Base-by-base conservation (phyloP, 495 filamentous ascomycete species). In the Alectoria sarmentosa region DNA sequence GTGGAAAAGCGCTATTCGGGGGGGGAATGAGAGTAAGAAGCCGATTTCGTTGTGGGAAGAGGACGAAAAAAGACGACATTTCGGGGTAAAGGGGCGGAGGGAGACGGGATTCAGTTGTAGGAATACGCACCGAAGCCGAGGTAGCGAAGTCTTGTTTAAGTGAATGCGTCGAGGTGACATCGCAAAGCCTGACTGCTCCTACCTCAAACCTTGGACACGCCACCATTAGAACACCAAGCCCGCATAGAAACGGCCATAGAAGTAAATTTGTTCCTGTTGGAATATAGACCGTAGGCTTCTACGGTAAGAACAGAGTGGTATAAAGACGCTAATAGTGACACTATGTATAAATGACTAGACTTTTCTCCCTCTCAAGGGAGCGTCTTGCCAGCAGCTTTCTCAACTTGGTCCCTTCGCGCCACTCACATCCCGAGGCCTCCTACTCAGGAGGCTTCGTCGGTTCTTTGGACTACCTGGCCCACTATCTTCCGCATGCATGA, bases 361-460 rank as follows among this genome's bases (percentile, higher is more conserved):
- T 10, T 34, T 36, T 57, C 59, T 38, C 30, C 19, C 26, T 32
- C 38, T 5, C 26, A 19, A 34, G 28, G 52, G 30, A 34, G 15
- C 23, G 17, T 44, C 39, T 13, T 44, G 23, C 39, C 14, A 26
- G 11, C 49, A 37, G n/a, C n/a, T 17, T 13, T 23, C 37, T 64
- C 38, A 64, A 48, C 62, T 64, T 38, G 63, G 37, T n/a, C 54
- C 58, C 15, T 61, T 66, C 41, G 59, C 63, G 55, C 68, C 63
- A 58, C 68, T 70, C 1, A 66, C 66, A 52, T 65, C 64, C 49
- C 70, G 63, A 30, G 70, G 58, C 56, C 83, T 74, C 78, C 86
- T 88, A 66, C 79, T 80, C 71, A 89, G 70, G 65, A 84, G 83
- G 67, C 80, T 81, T 41, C 79, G 72, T 38, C 80, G 76, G 38